phyloP scores from a whole-genome alignment of 306 rosid species.

The Begonia peltatifolia region DNA sequence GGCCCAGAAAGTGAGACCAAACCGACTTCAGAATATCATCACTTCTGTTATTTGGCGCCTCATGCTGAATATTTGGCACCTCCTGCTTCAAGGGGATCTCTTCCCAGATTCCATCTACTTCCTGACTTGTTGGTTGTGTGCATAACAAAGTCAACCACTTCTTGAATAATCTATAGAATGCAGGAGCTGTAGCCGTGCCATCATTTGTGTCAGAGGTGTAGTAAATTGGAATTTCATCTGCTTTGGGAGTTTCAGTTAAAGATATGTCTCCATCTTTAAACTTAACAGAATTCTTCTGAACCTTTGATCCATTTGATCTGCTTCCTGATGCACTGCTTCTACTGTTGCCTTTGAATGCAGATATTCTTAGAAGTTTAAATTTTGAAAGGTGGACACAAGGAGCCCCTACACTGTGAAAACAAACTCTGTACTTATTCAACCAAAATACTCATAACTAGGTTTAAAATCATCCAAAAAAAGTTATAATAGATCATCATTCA shows the following conservation, averaged over 20 bases:
- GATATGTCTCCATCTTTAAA: constrained; percentile 43
- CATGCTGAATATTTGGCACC: constrained; percentile 20
- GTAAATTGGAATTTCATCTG: constrained; percentile 32
- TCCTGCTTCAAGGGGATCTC: constrained; percentile 19
- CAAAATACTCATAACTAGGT: not conserved
- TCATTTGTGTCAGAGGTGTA: constrained; percentile 41
- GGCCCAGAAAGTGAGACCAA: constrained; percentile 33
- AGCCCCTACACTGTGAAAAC: constrained; percentile 72
- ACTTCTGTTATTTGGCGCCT: constrained; percentile 20
- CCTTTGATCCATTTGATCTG: constrained; percentile 35
- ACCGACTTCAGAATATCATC: constrained; percentile 23
- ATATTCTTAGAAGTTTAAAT: constrained; percentile 35
- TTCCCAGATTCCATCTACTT: constrained; percentile 30
- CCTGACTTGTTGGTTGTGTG: constrained; percentile 37
- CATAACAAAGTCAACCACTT: constrained; percentile 46
- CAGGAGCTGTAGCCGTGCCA: constrained; percentile 29
- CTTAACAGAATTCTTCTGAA: constrained; percentile 39
- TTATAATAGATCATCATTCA: not conserved
- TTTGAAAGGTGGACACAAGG: constrained; percentile 33
- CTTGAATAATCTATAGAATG: constrained; percentile 40
- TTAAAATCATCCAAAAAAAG: not conserved
- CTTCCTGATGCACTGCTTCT: constrained; percentile 35
- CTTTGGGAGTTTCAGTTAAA: constrained; percentile 28
- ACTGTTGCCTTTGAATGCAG: constrained; percentile 65
- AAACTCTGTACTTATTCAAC: not conserved